Conservation (phyloP, 345 rosid species). For the Euphorbia tirucalli region DNA sequence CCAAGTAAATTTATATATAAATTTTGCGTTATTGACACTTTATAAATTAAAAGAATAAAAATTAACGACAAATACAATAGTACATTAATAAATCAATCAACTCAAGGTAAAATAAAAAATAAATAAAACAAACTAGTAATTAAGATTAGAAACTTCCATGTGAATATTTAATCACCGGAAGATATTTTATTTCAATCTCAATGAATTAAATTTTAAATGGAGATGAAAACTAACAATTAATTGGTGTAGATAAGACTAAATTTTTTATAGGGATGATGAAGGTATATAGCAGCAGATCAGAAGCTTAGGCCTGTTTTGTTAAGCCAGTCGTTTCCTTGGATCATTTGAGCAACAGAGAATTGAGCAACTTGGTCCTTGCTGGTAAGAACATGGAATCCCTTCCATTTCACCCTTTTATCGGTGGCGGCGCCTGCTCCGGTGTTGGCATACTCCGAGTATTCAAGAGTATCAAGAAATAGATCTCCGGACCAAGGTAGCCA, state of each 20-base stretch:
- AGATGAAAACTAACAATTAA: not conserved
- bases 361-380: not conserved
- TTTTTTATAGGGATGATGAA: too few species aligned
- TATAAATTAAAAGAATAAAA: too few species aligned
- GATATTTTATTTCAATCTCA: too few species aligned
- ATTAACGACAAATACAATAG: too few species aligned
- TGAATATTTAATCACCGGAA: too few species aligned
- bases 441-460: conserved; percentile 7
- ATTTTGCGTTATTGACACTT: too few species aligned
- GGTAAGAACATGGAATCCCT: conserved; percentile 2
- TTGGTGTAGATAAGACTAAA: too few species aligned
- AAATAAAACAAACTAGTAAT: too few species aligned
- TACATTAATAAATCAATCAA: too few species aligned
- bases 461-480: not conserved
- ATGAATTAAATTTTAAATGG: not conserved
- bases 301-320: not conserved
- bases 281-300: not conserved
- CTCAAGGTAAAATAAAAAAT: too few species aligned
- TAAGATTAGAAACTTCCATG: too few species aligned
- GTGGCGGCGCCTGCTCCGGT: not conserved
- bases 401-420: conserved; percentile 13
- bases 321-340: conserved; percentile 16
- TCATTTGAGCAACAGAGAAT: conserved; percentile 1
- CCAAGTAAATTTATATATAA: too few species aligned
- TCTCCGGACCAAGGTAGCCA: conserved; percentile 17